phyloP scores from a whole-genome alignment of 257 asterid species.

The Oldenlandia corymbosa region DNA sequence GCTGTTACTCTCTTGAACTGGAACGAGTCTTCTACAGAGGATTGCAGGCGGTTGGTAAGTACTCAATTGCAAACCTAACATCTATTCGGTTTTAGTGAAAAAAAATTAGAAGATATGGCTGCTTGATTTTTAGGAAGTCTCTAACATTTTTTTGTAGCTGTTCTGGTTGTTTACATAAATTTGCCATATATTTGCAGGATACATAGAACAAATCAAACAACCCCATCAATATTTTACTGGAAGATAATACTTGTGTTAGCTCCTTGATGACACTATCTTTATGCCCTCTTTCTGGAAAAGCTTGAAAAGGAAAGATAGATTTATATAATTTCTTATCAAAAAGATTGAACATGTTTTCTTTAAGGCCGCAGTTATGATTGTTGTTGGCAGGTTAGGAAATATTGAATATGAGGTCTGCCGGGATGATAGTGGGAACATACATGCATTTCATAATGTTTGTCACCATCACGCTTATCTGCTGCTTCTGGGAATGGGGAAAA shows the following conservation, averaged over 20 bases:
- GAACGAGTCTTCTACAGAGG: slow-evolving; percentile 55
- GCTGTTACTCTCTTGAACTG: slow-evolving; percentile 58
- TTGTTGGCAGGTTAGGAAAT: slow-evolving; percentile 67
- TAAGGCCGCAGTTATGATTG: slow-evolving; percentile 1
- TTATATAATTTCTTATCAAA: not conserved
- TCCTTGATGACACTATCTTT: not conserved
- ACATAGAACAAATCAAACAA: slow-evolving; percentile 57
- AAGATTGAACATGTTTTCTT: not conserved
- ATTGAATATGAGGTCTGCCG: slow-evolving; percentile 72
- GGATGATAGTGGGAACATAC: slow-evolving; percentile 53
- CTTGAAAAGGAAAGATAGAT: not conserved
- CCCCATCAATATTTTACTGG: slow-evolving; percentile 71
- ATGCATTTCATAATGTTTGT: slow-evolving; percentile 83
- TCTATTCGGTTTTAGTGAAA: not conserved
- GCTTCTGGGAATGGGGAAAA: slow-evolving; percentile 66
- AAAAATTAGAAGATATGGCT: not conserved
- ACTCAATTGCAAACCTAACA: not conserved
- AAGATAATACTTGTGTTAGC: slow-evolving; percentile 54
- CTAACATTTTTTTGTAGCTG: too few species aligned
- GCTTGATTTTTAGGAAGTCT: not conserved
- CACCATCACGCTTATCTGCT: slow-evolving; percentile 86
- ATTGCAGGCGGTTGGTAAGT: slow-evolving; percentile 69
- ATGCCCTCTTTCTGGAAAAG: not conserved
- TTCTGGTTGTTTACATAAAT: not conserved
- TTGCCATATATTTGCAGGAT: slow-evolving; percentile 34